Evolutionary conservation across 306 rosid species (phyloP), one percentile per base, ranked within the genome.

Genomic region (Psophocarpus tetragonolobus): DNA sequence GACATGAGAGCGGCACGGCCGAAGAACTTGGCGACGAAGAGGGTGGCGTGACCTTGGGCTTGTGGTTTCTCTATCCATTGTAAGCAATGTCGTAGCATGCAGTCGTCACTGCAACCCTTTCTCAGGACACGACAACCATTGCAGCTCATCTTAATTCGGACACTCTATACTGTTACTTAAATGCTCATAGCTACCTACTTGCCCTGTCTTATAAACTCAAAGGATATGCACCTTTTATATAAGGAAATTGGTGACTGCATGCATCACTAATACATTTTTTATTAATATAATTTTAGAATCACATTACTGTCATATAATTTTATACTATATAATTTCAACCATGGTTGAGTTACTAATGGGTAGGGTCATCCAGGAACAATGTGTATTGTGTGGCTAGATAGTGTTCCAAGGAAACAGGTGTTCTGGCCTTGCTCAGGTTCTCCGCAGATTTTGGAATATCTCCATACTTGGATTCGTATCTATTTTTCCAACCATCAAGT

Each of bases 1-100:
- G 97, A 92, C 88, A 92, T 74, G 85, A 92, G 90, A 75, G 89
- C 35, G 50, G 97, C 89, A 35, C 97, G 97, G 85, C 97, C 94
- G 23, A 82, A 88, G 89, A 88, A 91, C 82, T 87, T 91, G 89
- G 97, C 87, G 39, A 91, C 89, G 47, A 90, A 90, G 57, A 91
- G 14, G 20, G 97, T 90, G 83, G 94, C 94, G 77, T 88, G 86
- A 36, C 78, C 87, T 72, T 89, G 88, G 3, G 91, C 90, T 58
- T 84, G 81, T 15, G 90, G 89, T 21, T 26, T 76, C 29, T 91
- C 79, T 39, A 92, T 88, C 89, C 88, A 83, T 18, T 64, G 60
- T 13, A 90, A 72, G 81, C 88, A 87, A 72, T 85, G 86, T 39
- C 90, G 30, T 10, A 91, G 85, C 84, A 91, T 76, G 89, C 97